These are phyloP conservation scores for Kitagawia praeruptora DNA, from an alignment of 129 eudicot species.

Conservation along the genomic window DNA sequence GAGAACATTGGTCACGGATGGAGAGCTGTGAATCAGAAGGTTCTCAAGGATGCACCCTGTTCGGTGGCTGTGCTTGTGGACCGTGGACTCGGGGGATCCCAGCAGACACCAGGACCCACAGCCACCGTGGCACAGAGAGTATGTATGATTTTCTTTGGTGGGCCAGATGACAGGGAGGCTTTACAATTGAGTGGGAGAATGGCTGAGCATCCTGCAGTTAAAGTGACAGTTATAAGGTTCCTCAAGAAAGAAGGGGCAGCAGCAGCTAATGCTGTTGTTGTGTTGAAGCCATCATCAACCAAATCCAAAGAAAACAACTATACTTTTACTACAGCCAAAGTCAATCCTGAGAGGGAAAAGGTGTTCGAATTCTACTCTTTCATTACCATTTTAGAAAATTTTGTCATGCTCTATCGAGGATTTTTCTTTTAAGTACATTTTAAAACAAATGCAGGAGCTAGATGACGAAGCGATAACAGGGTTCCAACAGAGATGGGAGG, in stretches of 20 bases:
- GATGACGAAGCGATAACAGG: constrained; percentile 43
- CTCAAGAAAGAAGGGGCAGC: constrained; percentile 19
- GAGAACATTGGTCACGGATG: constrained; percentile 71
- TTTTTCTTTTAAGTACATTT: neutral
- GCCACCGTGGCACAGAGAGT: constrained; percentile 29
- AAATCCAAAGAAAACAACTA: constrained; percentile 37
- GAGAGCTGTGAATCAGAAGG: constrained; percentile 74
- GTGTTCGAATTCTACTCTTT: constrained; percentile 14
- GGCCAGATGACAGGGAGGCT: constrained; percentile 78
- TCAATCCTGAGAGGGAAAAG: constrained; percentile 40
- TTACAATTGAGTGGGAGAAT: constrained; percentile 62
- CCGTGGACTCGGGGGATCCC: constrained; percentile 49
- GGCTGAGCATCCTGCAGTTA: constrained; percentile 72
- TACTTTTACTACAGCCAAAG: constrained; percentile 36
- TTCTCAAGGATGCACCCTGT: constrained; percentile 53
- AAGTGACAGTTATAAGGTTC: constrained; percentile 53
- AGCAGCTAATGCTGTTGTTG: constrained; percentile 7
- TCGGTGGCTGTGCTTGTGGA: constrained; percentile 77
- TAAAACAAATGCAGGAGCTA: constrained; percentile 20
- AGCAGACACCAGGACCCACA: constrained; percentile 16
- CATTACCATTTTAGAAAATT: neutral
- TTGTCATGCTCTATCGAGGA: neutral
- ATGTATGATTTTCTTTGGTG: constrained; percentile 73
- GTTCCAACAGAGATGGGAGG: constrained; percentile 45
- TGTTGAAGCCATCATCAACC: constrained; percentile 31